Evolutionary conservation across 441 rosid species (phyloP).

Genomic region (Populus hybrid): DNA sequence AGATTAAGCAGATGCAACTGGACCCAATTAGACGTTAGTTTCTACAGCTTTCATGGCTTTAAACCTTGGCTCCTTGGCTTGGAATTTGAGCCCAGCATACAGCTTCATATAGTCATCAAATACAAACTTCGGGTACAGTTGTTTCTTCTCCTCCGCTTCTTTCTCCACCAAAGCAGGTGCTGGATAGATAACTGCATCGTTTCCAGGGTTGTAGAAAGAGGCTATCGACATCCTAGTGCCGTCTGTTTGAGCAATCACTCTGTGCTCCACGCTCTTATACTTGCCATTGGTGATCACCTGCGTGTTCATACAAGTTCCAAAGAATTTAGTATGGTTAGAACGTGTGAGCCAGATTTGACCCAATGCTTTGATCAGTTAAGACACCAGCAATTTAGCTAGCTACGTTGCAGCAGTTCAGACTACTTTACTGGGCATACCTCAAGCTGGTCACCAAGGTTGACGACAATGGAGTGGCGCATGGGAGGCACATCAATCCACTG

Average conservation of each 20-base stretch:
- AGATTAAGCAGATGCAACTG: conserved; percentile 49
- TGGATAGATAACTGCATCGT: conserved; percentile 78
- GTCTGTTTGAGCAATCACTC: conserved; percentile 38
- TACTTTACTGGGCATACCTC: conserved; percentile 44
- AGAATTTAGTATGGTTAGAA: too few species aligned
- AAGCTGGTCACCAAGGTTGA: conserved; percentile 91
- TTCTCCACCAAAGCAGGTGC: conserved; percentile 62
- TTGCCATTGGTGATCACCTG: conserved; percentile 89
- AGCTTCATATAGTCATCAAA: conserved; percentile 96
- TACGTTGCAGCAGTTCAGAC: too few species aligned
- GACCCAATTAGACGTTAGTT: conserved; percentile 25
- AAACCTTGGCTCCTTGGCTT: conserved; percentile 88
- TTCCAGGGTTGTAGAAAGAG: conserved; percentile 91
- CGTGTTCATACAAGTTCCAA: background rate
- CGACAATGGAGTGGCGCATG: conserved; percentile 81
- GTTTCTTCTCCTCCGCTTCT: conserved; percentile 41
- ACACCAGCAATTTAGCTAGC: too few species aligned
- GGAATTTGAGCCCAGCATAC: conserved; percentile 67
- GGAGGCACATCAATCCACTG: conserved; percentile 90
- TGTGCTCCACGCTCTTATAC: conserved; percentile 82
- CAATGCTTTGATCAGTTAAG: background rate
- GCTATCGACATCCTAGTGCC: conserved; percentile 81
- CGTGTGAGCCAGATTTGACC: background rate
- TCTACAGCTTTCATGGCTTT: conserved; percentile 74
- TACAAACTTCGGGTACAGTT: conserved; percentile 66